These are phyloP conservation scores for Melocanna baccifera DNA, from an alignment of 176 grass and related monocot genomes.

Conservation along the genomic window DNA sequence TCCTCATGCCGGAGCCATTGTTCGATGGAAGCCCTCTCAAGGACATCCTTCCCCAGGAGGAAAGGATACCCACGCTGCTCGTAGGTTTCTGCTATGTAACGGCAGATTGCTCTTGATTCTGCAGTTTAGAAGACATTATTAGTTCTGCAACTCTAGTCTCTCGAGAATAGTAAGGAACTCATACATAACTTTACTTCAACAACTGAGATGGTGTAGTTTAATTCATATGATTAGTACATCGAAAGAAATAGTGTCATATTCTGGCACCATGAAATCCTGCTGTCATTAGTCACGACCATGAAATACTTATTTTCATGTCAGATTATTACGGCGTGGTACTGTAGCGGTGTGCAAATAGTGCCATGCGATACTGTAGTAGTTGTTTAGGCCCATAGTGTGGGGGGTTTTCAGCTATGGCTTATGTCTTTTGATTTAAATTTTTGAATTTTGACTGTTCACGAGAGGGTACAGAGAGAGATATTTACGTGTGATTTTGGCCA, in stretches of 20 bases:
- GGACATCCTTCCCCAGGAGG: slow-evolving; percentile 78
- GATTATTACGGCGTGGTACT: too few relatives aligned
- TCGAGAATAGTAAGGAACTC: not conserved
- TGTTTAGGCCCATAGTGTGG: too few relatives aligned
- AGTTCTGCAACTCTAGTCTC: slow-evolving; percentile 4
- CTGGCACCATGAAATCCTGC: not conserved
- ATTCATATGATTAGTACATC: not conserved
- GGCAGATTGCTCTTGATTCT: slow-evolving; percentile 94
- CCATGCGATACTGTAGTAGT: too few relatives aligned
- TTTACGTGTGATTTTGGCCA: too few relatives aligned
- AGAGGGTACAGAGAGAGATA: too few relatives aligned
- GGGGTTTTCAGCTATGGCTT: too few relatives aligned
- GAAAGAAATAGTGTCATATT: not conserved
- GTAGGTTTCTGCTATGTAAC: slow-evolving; percentile 68
- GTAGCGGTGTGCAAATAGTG: too few relatives aligned
- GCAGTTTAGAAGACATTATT: slow-evolving; percentile 19
- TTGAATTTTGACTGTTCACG: too few relatives aligned
- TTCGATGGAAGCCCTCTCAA: slow-evolving; percentile 91
- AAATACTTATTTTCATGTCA: not conserved
- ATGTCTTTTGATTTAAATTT: too few relatives aligned
- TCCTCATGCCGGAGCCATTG: slow-evolving; percentile 93
- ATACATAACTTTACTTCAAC: not conserved
- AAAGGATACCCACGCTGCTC: slow-evolving; percentile 56
- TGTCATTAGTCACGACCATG: slow-evolving; percentile 3
- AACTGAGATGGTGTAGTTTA: not conserved